Percentiles rank a stretch among this genome's conserved stretches.
These are phyloP conservation scores for Achaetomiella virescens DNA, from an alignment of 495 filamentous ascomycete species.

Conservation along the genomic window DNA sequence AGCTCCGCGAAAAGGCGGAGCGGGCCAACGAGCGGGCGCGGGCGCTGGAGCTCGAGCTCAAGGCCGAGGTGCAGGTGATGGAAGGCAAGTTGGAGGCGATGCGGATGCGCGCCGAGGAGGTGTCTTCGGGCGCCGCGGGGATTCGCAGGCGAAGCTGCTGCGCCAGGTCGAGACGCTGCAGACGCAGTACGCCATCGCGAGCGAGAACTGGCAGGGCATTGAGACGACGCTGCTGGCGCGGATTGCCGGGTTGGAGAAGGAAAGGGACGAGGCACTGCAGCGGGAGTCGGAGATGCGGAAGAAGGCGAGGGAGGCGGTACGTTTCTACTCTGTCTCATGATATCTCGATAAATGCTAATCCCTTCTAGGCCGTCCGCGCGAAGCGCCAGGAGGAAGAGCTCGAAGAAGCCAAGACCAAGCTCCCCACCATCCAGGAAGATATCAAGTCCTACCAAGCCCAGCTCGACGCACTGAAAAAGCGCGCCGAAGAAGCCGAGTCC, in stretches of 20 bases:
- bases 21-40: conserved; percentile 67
- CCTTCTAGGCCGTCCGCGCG: conserved; percentile 58
- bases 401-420: conserved; percentile 59
- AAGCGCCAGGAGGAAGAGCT: conserved; percentile 79
- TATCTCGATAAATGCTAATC: conserved; percentile 15
- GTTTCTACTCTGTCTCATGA: conserved; percentile 14
- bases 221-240: conserved; percentile 74
- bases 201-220: conserved; percentile 95
- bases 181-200: conserved; percentile 88
- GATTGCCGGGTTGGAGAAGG: conserved; percentile 72
- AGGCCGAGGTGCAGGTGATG: conserved; percentile 71
- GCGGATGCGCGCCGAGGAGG: conserved; percentile 81
- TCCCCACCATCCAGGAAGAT: conserved; percentile 53
- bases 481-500: conserved; percentile 58
- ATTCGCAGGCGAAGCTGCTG: conserved; percentile 83
- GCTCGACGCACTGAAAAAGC: conserved; percentile 55
- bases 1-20: conserved; percentile 64
- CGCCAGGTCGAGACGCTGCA: conserved; percentile 94
- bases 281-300: conserved; percentile 78
- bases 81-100: conserved; percentile 90
- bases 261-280: conserved; percentile 77
- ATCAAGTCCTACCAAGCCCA: conserved; percentile 54
- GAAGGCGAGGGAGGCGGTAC: conserved; percentile 80
- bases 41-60: conserved; percentile 69
- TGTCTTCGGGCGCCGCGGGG: conserved; percentile 73